Evolutionary conservation across 2,329 filamentous ascomycete genomes (phyloP), one percentile per base, ranked within the genome.

Genomic region (Diaporthe destruens): DNA sequence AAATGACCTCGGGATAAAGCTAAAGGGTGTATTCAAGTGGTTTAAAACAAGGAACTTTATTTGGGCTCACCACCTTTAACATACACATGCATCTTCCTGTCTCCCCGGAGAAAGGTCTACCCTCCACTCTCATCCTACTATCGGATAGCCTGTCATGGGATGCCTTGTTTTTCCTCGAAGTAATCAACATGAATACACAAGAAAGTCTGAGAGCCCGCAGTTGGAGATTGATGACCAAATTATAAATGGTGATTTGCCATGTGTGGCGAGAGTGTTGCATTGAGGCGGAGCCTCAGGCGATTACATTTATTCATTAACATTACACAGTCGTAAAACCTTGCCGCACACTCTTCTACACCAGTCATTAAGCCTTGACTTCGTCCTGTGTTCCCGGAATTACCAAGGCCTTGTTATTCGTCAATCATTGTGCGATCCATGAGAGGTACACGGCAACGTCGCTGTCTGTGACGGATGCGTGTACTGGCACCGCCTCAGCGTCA

Each of bases 391-490:
- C 12, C 18, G 18, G 6, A 16, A 11, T 3, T 18, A 6, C 16
- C 16, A 47, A 23, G 2, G 20, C 18, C 20, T 6, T 18, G 14
- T 16, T 9, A 6, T 36, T 18, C 18, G 2, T 6, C 16, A 32
- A 23, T 49, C 29, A 65, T 51, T 65, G 61, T 36, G 44, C 14
- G 16, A 65, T 65, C 61, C 61, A 65, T 23, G 61, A 65, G 29
- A 65, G 61, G 29, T 65, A 65, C 29, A 65, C 20, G 7, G 61
- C 61, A 39, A 65, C 42, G 6, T 65, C 29, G 2, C 44, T 32
- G 18, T 65, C 61, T 6, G 29, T 18, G 44, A 12, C 23, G 23
- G 44, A 51, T 25, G 44, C 61, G 44, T 65, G 61, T 51, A 65
- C 36, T 51, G 44, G 14, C 6, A 36, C 32, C 2, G 29, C 39